These are phyloP conservation scores for Bisporella sp. DNA, from an alignment of 2,329 filamentous ascomycete species.

Conservation along the genomic window DNA sequence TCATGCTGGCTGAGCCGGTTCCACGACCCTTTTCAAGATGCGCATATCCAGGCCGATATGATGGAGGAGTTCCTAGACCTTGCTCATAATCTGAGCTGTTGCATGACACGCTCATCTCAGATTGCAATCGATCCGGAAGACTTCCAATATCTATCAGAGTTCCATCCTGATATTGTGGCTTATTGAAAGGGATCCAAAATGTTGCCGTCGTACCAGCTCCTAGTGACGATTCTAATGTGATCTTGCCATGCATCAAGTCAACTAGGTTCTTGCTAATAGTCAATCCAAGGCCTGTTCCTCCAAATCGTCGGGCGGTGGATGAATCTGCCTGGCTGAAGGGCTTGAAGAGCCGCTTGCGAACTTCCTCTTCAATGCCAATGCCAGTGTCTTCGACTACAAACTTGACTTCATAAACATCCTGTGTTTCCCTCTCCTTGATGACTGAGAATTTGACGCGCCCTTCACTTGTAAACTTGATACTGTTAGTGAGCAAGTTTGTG, in stretches of 20 bases:
- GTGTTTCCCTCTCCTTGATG: conserved; percentile 53
- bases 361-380: conserved; percentile 74
- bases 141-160: conserved; percentile 54
- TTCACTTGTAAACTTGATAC: conserved; percentile 66
- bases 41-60: conserved; percentile 2
- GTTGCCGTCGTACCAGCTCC: conserved; percentile 66
- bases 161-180: conserved; percentile 47
- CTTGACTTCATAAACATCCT: conserved; percentile 58
- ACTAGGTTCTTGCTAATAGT: conserved; percentile 78
- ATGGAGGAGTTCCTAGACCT: conserved; percentile 32
- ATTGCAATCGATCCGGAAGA: conserved; percentile 61
- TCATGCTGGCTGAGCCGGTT: too few species aligned
- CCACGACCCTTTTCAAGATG: background rate
- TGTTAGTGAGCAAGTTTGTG: conserved; percentile 71
- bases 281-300: conserved; percentile 69
- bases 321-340: conserved; percentile 79
- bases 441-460: conserved; percentile 63
- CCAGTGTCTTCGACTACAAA: conserved; percentile 73
- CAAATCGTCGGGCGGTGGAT: conserved; percentile 71
- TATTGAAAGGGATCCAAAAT: conserved; percentile 73
- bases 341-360: conserved; percentile 65
- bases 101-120: conserved; percentile 57
- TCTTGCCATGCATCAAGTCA: conserved; percentile 72
- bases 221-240: conserved; percentile 59
- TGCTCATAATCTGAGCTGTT: conserved; percentile 56